Percentiles rank a stretch among this genome's conserved stretches.
These are phyloP conservation scores for Leucoagaricus sp. DNA, from an alignment of 1,284 basidiomycete genomes.

Conservation along the genomic window DNA sequence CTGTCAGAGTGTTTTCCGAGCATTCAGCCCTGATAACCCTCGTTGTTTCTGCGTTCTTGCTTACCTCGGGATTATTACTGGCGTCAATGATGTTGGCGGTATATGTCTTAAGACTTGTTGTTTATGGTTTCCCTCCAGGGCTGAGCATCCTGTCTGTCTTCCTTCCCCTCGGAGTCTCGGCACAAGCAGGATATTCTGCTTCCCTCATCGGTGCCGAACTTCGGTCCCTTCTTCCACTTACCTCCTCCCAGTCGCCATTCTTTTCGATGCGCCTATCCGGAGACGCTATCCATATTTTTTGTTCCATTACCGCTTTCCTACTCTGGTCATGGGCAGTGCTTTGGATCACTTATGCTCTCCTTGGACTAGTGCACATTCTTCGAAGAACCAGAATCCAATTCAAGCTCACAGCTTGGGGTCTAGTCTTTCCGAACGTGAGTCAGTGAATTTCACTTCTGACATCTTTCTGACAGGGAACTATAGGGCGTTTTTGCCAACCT, in stretches of 20 bases:
- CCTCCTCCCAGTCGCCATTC: constrained; percentile 23
- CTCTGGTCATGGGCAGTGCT: constrained; percentile 57
- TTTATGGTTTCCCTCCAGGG: constrained; percentile 48
- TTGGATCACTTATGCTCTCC: constrained; percentile 52
- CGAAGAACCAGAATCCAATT: constrained; percentile 44
- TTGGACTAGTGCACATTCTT: constrained; percentile 43
- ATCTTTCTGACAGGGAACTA: constrained; percentile 4
- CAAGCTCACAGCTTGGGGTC: constrained; percentile 55
- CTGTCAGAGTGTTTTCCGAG: constrained; percentile 46
- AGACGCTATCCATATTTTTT: constrained; percentile 43
- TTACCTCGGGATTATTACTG: constrained; percentile 59
- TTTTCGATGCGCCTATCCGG: constrained; percentile 32
- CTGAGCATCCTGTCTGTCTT: constrained; percentile 61
- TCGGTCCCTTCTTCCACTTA: constrained; percentile 35
- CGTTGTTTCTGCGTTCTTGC: constrained; percentile 50
- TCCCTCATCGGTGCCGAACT: constrained; percentile 47
- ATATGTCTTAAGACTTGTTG: constrained; percentile 48
- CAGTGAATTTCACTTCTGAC: neutral
- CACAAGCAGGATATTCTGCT: constrained; percentile 57
- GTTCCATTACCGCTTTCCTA: constrained; percentile 46
- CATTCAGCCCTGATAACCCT: constrained; percentile 57
- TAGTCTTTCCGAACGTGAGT: constrained; percentile 63
- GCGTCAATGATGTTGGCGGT: constrained; percentile 55
- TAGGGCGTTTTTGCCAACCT: constrained; percentile 68
- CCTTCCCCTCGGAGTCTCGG: constrained; percentile 56